A percentile compares a stretch with the other conserved stretches of the same genome.
Evolutionary conservation across 2,329 filamentous ascomycete species (phyloP).

Genomic region (Neofusicoccum parvum): DNA sequence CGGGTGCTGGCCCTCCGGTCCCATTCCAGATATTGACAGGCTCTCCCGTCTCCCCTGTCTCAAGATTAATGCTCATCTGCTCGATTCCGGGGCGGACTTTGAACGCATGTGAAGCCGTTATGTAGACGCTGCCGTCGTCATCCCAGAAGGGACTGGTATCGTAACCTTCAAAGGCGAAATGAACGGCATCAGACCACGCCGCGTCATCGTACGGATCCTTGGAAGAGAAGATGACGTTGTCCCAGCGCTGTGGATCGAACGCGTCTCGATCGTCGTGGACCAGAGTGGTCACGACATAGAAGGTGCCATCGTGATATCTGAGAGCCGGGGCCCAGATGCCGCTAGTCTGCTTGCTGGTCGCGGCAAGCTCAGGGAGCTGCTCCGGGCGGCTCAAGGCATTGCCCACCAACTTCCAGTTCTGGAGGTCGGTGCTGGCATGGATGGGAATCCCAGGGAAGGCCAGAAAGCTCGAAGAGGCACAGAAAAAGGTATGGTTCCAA

Average conservation of each 20-base stretch:
- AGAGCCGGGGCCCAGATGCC: conserved; percentile 47
- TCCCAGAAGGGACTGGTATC: conserved; percentile 62
- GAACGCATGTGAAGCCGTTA: conserved; percentile 38
- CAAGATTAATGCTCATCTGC: conserved; percentile 35
- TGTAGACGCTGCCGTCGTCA: conserved; percentile 56
- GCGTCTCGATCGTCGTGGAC: conserved; percentile 33
- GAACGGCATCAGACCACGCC: conserved; percentile 53
- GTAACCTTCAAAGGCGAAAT: conserved; percentile 54
- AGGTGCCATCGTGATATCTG: conserved; percentile 42
- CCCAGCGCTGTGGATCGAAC: conserved; percentile 38
- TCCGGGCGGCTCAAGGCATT: conserved; percentile 38
- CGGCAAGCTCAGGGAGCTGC: conserved; percentile 43
- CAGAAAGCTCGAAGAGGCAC: conserved; percentile 49
- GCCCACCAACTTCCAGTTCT: conserved; percentile 43
- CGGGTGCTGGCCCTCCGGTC: conserved; percentile 35
- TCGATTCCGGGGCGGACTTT: conserved; percentile 33
- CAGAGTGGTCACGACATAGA: conserved; percentile 45
- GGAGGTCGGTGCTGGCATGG: conserved; percentile 48
- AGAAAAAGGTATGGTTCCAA: conserved; percentile 42
- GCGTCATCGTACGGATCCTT: conserved; percentile 45
- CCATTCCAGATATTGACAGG: conserved; percentile 39
- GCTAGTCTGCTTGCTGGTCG: conserved; percentile 36
- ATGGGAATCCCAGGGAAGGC: conserved; percentile 50
- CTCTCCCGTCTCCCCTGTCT: conserved; percentile 33
- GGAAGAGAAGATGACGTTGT: conserved; percentile 51